Base-by-base conservation (phyloP, 306 rosid species). In the cucumber (Cucumis sativus) region DNA sequence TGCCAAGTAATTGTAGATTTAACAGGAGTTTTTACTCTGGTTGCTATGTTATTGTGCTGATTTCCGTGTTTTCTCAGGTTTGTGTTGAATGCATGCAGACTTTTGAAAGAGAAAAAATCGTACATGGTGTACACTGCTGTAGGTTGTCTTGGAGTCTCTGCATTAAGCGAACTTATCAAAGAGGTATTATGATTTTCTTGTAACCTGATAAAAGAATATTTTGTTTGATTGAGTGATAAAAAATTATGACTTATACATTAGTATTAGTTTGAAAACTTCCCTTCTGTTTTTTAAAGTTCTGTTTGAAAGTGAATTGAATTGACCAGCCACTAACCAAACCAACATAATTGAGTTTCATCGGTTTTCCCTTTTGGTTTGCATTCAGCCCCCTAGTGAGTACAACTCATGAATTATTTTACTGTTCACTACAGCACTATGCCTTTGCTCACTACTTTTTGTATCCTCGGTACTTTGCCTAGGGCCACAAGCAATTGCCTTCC, bases 81-180 rank as follows among this genome's bases (percentile, higher is more conserved):
- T 86, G 97, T 94, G 80, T 79, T 84, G 28, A 85, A 86, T 79
- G 69, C 91, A 20, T 94, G 98, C 78, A 83, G 86, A 77, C 87
- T 80, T 10, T 74, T 94, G 88, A 89, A 80, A 80, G 98, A 94
- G 91, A 89, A 72, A 82, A 94, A 94, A 70, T 86, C 96, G 3
- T 94, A 92, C 79, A 85, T 94, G 97, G 87, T 91, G 23, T 91
- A 94, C 83, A 86, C 96, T 35, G 98, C 97, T 83, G 84, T 91
- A 21, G 96, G 95, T 18, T 94, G 97, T 87, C 84, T 94, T 45
- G 97, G 98, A 80, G 74, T 94, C 80, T 80, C 91, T 59, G 91
- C 93, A 63, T 78, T 91, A 82, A 84, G 83, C 30, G 98, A 91
- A 82, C 80, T 91, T 56, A 21, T 94, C 84, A 88, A 82, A 81